Base-by-base conservation (phyloP, 2,329 filamentous ascomycete genomes). In the Gaeumannomyces sp. region DNA sequence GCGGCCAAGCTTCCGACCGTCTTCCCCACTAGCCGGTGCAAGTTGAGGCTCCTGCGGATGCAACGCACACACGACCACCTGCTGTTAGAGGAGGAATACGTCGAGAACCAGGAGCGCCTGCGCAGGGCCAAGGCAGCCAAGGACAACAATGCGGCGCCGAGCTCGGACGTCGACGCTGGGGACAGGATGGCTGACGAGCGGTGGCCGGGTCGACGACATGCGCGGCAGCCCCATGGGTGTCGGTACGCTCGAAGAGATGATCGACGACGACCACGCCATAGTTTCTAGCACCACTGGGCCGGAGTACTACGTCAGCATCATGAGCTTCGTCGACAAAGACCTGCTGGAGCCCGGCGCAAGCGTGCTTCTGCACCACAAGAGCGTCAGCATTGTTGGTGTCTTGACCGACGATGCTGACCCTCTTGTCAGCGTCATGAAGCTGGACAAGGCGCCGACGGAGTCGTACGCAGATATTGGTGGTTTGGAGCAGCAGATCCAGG, bases 251-350 rank as follows among this genome's bases (percentile, higher is more conserved):
- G 95, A 99, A 79, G 95, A 99, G 81, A 90, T 99, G 82, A 99
- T 99, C 74, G 95, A 99, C 73, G 95, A 99, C 76, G 95, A 99
- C 80, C 95, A 99, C 74, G 95, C 95, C 68, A 99, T 99, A 74
- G 95, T 99, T 50, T 97, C 93, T 25, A 97, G 93, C 76, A 96
- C 95, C 0, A 98, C 95, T 8, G 95, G 95, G 0, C 95, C 95
- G 1, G 95, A 99, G 77, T 99, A 97, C 84, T 99, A 98, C 77
- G 95, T 99, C 70, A 97, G 93, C 71, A 99, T 99, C 85, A 98
- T 98, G 95, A 97, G 94, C 64, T 99, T 99, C 73, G 95, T 99
- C 70, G 95, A 99, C 83, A 99, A 99, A 80, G 95, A 99, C 73
- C 86, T 99, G 4, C 85, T 99, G 59, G 95, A 99, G 78, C 95